These are phyloP conservation scores for Herpetomonas tarakana DNA, from an alignment of 208 protist genomes.

Conservation along the genomic window DNA sequence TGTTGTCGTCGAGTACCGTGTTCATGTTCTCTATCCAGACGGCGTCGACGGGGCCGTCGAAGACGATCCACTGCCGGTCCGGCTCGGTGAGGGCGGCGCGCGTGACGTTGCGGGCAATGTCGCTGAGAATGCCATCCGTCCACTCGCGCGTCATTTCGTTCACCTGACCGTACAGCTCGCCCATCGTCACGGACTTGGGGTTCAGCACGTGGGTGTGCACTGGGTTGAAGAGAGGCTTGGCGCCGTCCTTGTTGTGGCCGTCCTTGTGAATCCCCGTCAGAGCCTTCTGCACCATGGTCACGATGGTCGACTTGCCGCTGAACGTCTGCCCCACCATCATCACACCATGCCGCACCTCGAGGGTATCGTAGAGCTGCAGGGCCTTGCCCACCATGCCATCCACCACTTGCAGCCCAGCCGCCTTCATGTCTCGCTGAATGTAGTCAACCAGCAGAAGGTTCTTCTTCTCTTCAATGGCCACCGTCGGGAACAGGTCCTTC, in stretches of 20 bases:
- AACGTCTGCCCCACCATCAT: constrained; percentile 96
- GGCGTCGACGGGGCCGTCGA: constrained; percentile 99
- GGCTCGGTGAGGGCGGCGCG: constrained; percentile 55
- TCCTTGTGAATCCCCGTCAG: constrained; percentile 80
- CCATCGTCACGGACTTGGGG: constrained; percentile 96
- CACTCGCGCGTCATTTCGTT: constrained; percentile 97
- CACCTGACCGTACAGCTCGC: constrained; percentile 96
- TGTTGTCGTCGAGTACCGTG: constrained; percentile 99
- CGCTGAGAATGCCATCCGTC: constrained; percentile 96
- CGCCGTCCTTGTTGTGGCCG: constrained; percentile 62
- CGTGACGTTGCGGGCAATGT: constrained; percentile 89
- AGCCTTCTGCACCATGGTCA: constrained; percentile 73
- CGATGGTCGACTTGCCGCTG: constrained; percentile 91
- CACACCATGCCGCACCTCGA: constrained; percentile 91
- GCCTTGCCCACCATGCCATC: constrained; percentile 86
- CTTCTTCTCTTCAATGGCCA: constrained; percentile 74
- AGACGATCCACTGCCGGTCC: constrained; percentile 95
- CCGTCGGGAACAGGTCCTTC: constrained; percentile 91
- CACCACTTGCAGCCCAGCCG: constrained; percentile 71
- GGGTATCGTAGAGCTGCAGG: constrained; percentile 94
- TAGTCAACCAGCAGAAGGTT: constrained; percentile 84
- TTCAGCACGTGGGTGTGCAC: constrained; percentile 90
- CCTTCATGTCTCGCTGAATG: constrained; percentile 67
- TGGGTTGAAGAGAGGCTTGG: constrained; percentile 74
- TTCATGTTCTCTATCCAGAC: constrained; percentile 99